These are phyloP conservation scores for Citrullus amarus DNA, from an alignment of 306 rosid species.

Conservation along the genomic window DNA sequence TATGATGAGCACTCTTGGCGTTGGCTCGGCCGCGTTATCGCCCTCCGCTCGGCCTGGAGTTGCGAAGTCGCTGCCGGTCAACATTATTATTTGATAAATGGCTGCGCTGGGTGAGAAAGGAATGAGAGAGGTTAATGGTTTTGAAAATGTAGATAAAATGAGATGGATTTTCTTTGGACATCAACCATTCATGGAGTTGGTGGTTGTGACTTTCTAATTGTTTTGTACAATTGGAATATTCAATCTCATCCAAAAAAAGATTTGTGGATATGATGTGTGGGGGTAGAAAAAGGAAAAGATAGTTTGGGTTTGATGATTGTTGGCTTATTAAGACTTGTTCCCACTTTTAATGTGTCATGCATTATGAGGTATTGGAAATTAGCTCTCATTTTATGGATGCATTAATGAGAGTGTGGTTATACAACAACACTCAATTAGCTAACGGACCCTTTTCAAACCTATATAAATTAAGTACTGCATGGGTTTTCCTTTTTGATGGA, in stretches of 20 bases:
- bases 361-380: too few species aligned
- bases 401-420: neutral
- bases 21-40: neutral
- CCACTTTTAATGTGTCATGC: too few species aligned
- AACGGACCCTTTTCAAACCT: neutral
- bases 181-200: neutral
- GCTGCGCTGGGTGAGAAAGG: neutral
- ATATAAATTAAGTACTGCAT: too few species aligned
- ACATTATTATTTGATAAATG: neutral
- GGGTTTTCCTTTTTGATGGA: too few species aligned
- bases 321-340: too few species aligned
- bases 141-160: neutral
- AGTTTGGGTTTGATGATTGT: too few species aligned
- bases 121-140: neutral
- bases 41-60: neutral
- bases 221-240: neutral
- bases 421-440: neutral
- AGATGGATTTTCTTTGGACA: neutral
- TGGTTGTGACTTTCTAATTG: constrained; percentile 1
- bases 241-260: neutral
- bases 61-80: neutral
- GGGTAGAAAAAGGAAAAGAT: too few species aligned
- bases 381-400: neutral
- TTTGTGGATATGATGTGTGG: too few species aligned
- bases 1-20: neutral